These are phyloP conservation scores for Cichorium intybus DNA, from an alignment of 140 eudicot species.

Conservation along the genomic window DNA sequence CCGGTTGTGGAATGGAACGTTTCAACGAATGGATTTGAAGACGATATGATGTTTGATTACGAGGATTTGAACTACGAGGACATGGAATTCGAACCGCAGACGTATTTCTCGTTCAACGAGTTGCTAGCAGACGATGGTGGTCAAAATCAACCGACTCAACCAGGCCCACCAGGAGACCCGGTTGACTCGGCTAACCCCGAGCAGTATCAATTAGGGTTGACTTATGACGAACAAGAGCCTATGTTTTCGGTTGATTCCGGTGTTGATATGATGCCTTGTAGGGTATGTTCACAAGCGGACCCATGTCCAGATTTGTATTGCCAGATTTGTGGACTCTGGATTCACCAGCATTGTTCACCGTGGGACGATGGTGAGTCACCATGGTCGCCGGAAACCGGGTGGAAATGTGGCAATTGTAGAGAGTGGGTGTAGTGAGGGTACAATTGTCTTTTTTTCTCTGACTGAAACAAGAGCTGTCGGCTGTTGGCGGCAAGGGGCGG, in stretches of 20 bases:
- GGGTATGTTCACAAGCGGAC: conserved; percentile 47
- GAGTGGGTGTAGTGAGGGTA: conserved; percentile 50
- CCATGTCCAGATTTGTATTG: conserved; percentile 78
- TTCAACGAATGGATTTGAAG: conserved; percentile 45
- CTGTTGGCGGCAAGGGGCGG: background rate
- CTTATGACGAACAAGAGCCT: conserved; percentile 46
- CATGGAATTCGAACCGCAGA: conserved; percentile 87
- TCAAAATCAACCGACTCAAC: conserved; percentile 1
- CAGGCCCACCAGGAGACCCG: conserved; percentile 23
- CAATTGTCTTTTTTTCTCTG: background rate
- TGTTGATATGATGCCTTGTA: conserved; percentile 41
- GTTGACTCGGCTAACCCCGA: conserved; percentile 35
- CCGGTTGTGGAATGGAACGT: conserved; percentile 53
- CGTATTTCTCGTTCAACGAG: conserved; percentile 75
- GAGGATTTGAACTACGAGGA: conserved; percentile 53
- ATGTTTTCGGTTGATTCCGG: conserved; percentile 30
- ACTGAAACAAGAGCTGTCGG: background rate
- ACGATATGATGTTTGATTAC: conserved; percentile 46
- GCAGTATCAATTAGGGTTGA: conserved; percentile 38
- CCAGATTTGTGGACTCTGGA: conserved; percentile 54
- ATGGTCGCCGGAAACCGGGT: conserved; percentile 45
- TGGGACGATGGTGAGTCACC: conserved; percentile 61
- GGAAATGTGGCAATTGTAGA: conserved; percentile 85
- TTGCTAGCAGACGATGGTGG: conserved; percentile 66
- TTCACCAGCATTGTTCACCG: conserved; percentile 87